These are phyloP conservation scores for Apiotrichum gracile DNA, from an alignment of 1,284 basidiomycete genomes.

Conservation along the genomic window DNA sequence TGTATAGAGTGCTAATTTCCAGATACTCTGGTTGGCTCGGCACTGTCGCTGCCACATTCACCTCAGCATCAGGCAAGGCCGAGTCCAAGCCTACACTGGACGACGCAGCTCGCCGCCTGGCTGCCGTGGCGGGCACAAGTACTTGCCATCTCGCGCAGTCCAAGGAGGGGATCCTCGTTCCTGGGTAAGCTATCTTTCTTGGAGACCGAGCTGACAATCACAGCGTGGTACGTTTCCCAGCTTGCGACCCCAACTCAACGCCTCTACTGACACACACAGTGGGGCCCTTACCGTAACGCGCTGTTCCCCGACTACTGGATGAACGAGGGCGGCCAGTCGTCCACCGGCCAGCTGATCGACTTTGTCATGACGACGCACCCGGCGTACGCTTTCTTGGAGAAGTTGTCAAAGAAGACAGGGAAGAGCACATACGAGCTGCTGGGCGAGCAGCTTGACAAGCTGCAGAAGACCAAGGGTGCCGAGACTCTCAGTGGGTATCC, in stretches of 20 bases:
- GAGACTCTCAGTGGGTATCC: constrained; percentile 54
- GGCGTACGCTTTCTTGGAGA: constrained; percentile 66
- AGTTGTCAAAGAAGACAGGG: constrained; percentile 51
- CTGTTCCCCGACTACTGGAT: constrained; percentile 96
- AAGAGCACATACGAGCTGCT: constrained; percentile 57
- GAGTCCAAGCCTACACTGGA: constrained; percentile 54
- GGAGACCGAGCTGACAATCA: background rate
- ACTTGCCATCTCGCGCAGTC: constrained; percentile 90
- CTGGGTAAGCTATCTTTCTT: constrained; percentile 52
- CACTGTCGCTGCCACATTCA: constrained; percentile 78
- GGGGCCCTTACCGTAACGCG: constrained; percentile 83
- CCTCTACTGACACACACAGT: too few species aligned
- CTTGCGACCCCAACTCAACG: background rate
- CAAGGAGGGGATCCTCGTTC: constrained; percentile 74
- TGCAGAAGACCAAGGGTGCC: constrained; percentile 56
- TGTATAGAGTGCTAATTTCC: too few species aligned
- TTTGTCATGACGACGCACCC: constrained; percentile 91
- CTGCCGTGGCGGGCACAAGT: constrained; percentile 90
- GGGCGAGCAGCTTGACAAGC: constrained; percentile 64
- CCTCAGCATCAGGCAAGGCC: constrained; percentile 50
- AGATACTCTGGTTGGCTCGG: constrained; percentile 99
- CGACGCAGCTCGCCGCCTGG: constrained; percentile 74
- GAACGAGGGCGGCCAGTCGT: constrained; percentile 98
- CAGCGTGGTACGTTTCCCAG: constrained; percentile 23
- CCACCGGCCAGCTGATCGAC: constrained; percentile 96